Evolutionary conservation across 768 basidiomycete genomes (phyloP), one percentile per base, ranked within the genome.

Genomic region (Amanita rubescens): DNA sequence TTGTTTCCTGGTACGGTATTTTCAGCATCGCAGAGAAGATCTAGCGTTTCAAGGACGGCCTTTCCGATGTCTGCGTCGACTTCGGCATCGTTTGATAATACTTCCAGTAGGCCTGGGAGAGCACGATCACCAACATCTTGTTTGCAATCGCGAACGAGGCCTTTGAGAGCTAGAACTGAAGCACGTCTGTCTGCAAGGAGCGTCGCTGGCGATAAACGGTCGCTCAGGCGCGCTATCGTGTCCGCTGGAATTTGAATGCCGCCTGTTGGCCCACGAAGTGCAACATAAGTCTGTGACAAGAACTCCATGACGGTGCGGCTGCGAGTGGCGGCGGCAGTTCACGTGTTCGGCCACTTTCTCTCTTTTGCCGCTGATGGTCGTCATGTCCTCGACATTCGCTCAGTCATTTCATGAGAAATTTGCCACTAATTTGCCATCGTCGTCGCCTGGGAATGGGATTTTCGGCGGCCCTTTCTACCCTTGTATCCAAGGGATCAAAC

Each of bases 51-150:
- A 60, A 99, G 71, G 3, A 86, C 85, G 19, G 94, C 94, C 64
- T 91, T 96, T 1, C 87, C 94, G 56, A 89, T 90, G 61, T 98
- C 96, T 4, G 84, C 75, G 67, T 99, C 96, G 49, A 93, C 80
- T 59, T 90, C 85, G 0, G 93, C 89, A 64, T 97, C 94, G 55
- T 88, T 88, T 62, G 85, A 78, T 30, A 97, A 73, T 30, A 91
- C 87, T 25, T 87, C 84, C 3, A 96, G 64, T 15, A 98, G 79
- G 3, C 90, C 87, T 8, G 78, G 70, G 7, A 98, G 74, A 1
- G 92, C 88, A 44, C 77, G 76, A 56, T 81, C 76, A 14, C 92
- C 94, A 19, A 97, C 89, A 55, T 96, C 91, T 55, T 84, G 76
- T 66, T 89, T 94, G 75, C 88, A 92, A 67, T 96, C 94, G 55